phyloP scores from a whole-genome alignment of 208 protist species.

The Naegleria gruberi region DNA sequence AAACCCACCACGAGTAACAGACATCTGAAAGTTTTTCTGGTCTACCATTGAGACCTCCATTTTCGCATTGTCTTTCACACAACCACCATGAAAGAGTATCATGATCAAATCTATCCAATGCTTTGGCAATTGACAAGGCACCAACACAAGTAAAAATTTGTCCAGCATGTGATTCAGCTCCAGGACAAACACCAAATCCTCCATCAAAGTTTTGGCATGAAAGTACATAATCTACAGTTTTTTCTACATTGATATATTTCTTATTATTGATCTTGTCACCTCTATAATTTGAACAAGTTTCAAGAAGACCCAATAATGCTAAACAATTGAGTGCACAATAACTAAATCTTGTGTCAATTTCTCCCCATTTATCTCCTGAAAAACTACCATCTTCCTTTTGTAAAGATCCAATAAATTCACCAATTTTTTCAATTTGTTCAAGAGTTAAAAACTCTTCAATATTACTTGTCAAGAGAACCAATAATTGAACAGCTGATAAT shows the following conservation, averaged over 20 bases:
- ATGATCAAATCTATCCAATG: conserved; percentile 70
- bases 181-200: conserved; percentile 86
- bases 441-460: conserved; percentile 14
- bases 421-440: not conserved
- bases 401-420: conserved; percentile 57
- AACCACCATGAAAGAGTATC: conserved; percentile 94
- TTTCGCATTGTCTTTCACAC: conserved; percentile 89
- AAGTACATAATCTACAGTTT: conserved; percentile 74
- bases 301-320: conserved; percentile 62
- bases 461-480: conserved; percentile 71
- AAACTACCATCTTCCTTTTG: conserved; percentile 96
- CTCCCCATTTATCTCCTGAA: conserved; percentile 93
- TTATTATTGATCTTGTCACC: conserved; percentile 38
- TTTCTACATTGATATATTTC: conserved; percentile 67
- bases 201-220: conserved; percentile 97
- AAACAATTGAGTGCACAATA: conserved; percentile 93
- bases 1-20: conserved; percentile 99
- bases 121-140: conserved; percentile 81
- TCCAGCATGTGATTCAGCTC: conserved; percentile 91
- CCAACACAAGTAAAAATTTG: conserved; percentile 96
- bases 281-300: conserved; percentile 24
- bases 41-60: conserved; percentile 96
- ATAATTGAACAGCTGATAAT: conserved; percentile 88
- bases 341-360: conserved; percentile 95
- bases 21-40: conserved; percentile 98